A percentile compares a stretch with the other conserved stretches of the same genome.
Conservation (phyloP, 1,139 yeast genomes). For the Hemisphaericaspora subhashii region DNA sequence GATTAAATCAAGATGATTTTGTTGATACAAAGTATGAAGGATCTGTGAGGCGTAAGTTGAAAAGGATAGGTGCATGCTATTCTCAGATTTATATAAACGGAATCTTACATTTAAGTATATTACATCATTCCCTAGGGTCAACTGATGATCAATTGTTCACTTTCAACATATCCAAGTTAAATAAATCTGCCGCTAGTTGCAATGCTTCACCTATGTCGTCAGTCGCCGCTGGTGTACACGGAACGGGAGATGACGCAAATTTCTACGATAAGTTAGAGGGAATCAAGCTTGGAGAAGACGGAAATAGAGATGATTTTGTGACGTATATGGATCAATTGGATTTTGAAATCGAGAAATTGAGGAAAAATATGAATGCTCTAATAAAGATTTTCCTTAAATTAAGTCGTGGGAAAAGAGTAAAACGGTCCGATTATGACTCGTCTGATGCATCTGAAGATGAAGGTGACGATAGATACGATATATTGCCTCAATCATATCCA, state of each 20-base stretch:
- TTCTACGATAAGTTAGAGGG: conserved; percentile 9
- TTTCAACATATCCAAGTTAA: conserved; percentile 32
- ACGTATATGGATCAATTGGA: conserved; percentile 39
- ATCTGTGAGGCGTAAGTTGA: conserved; percentile 48
- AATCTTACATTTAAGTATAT: conserved; percentile 48
- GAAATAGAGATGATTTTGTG: conserved; percentile 11
- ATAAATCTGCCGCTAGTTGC: conserved; percentile 27
- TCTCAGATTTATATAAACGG: conserved; percentile 65
- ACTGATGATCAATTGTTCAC: conserved; percentile 33
- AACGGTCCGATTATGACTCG: conserved; percentile 38
- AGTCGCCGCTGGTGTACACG: conserved; percentile 25
- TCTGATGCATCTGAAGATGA: conserved; percentile 38
- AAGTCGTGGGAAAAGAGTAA: conserved; percentile 34
- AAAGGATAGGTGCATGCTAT: conserved; percentile 50
- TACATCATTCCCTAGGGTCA: conserved; percentile 29
- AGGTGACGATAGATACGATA: conserved; percentile 37
- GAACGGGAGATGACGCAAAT: conserved; percentile 13
- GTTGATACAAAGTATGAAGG: conserved; percentile 43
- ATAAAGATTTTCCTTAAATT: conserved; percentile 30
- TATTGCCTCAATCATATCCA: conserved; percentile 67
- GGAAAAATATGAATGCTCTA: conserved; percentile 30
- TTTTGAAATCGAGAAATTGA: conserved; percentile 34
- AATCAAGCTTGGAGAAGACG: conserved; percentile 1
- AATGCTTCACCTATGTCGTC: conserved; percentile 25
- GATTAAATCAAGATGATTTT: conserved; percentile 54